Base-by-base conservation (phyloP, 768 basidiomycete species). In the Pisolithus marmoratus region DNA sequence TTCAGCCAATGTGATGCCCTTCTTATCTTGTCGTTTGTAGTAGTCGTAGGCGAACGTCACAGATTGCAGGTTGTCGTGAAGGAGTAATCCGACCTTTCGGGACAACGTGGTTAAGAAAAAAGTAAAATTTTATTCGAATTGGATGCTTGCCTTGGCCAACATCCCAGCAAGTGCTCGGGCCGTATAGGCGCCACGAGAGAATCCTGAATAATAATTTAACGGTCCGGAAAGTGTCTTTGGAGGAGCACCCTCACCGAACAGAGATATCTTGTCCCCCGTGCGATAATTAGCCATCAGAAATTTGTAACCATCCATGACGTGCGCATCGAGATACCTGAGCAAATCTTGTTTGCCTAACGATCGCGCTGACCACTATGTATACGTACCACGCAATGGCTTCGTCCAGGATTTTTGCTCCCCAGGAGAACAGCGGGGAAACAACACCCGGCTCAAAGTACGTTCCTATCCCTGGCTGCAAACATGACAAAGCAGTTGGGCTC, bases 201-300 rank as follows among this genome's bases (percentile, higher is more conserved):
- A 94, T 0, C 90, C 88, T 83, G 23, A 11, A 29, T 41, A 7
- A 3, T 29, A 6, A 17, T 38, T 71, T 5, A 71, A 53, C 23
- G 20, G 5, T 9, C 23, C 62, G 7, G 27, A 2, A 17, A 5
- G 20, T 22, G 2, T 6, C 11, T 40, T 20, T 27, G 34, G 8
- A 7, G 8, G 34, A 37, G 36, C 19, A 6, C 34, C 59, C 71
- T 23, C 50, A 83, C 85, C 87, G 52, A 89, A 88, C 20, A 90
- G 65, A 60, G 83, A 88, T 29, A 90, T 79, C 63, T 76, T 87
- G 63, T 89, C 87, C 1, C 88, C 90, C 0, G 68, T 58, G n/a
- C 70, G 72, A 62, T 85, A 89, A 59, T 85, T 90, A 54, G 85
- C 76, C 89, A 91, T 90, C 48, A 91, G 68, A 64, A 84, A 91